Base-by-base conservation (phyloP, 2,329 filamentous ascomycete genomes). In the Cladophialophora psammophila region DNA sequence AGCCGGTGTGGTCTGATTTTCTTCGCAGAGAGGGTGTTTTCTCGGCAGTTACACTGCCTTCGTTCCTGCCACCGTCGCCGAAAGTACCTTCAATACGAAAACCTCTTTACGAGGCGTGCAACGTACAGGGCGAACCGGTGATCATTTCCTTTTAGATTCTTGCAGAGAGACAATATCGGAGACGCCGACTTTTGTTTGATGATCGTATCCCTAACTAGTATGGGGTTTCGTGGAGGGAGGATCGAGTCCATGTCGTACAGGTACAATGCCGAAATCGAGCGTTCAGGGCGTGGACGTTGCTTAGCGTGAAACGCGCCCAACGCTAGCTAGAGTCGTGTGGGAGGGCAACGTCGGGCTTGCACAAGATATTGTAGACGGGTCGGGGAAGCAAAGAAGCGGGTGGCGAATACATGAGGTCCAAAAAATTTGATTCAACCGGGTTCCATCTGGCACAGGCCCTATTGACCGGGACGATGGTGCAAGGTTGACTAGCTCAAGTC, bases 11-110 rank as follows among this genome's bases (percentile, higher is more conserved):
- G 52, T 63, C 18, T 15, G 36, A 48, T 26, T 15, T 45, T 26
- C n/a, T 50, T 55, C 20, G 9, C n/a, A 56, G 31, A 10, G 31
- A 45, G 20, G 18, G 7, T 9, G n/a, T 42, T 50, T 56, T 20
- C n/a, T 36, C 32, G n/a, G 52, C 50, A 42, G 36, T 45, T 18
- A n/a, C 40, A 18, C n/a, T 18, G 10, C 10, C n/a, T 40, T 52
- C 9, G 48, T 45, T 52, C 54, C 48, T 59, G 54, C 32, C 42
- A 32, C 48, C 3, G 42, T 64, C 9, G 55, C 34, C 36, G 34
- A 54, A 60, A 54, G 42, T 58, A 55, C 56, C 36, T 60, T 55
- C 12, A 42, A 9, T 15, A 52, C 32, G 34, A 53, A n/a, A n/a
- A 42, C 38, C 34, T 34, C 48, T 54, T n/a, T 52, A 61, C 59